Evolutionary conservation across 306 rosid genomes (phyloP).

Genomic region (Crataegus laevigata): DNA sequence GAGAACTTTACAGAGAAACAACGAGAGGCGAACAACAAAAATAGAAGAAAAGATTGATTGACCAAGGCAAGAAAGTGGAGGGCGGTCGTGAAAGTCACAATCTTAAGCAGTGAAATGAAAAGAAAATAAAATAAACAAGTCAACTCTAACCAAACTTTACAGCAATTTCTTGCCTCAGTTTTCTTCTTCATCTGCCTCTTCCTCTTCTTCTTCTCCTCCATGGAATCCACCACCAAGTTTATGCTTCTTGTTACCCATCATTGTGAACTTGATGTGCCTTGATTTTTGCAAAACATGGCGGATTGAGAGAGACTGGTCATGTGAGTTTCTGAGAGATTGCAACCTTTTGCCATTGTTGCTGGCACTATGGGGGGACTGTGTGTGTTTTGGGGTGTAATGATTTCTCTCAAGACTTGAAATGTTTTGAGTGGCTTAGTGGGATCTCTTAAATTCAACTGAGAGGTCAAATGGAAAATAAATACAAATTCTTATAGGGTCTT

Average conservation of each 20-base stretch:
- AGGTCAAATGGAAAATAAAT: not conserved
- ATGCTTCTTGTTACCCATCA: not conserved
- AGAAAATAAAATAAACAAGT: constrained; percentile 11
- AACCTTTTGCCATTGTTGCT: not conserved
- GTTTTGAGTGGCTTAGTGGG: constrained; percentile 4
- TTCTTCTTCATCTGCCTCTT: not conserved
- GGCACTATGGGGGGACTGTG: not conserved
- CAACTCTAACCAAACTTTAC: constrained; percentile 48
- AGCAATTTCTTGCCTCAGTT: constrained; percentile 12
- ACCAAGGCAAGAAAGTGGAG: constrained; percentile 40
- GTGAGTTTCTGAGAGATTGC: constrained; percentile 1
- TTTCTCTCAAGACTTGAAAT: not conserved
- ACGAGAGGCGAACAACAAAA: constrained; percentile 14
- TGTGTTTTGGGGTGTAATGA: not conserved
- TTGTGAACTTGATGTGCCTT: not conserved
- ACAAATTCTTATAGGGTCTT: not conserved
- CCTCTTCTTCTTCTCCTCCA: not conserved
- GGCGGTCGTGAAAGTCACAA: constrained; percentile 34
- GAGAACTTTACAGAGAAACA: constrained; percentile 17
- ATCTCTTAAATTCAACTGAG: not conserved
- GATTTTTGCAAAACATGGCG: not conserved
- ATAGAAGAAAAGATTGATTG: constrained; percentile 31
- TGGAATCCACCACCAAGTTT: not conserved
- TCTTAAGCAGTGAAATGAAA: constrained; percentile 23
- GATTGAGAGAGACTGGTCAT: constrained; percentile 7